Base-by-base conservation (phyloP, 2,329 filamentous ascomycete genomes). In the Fusarium piperis region DNA sequence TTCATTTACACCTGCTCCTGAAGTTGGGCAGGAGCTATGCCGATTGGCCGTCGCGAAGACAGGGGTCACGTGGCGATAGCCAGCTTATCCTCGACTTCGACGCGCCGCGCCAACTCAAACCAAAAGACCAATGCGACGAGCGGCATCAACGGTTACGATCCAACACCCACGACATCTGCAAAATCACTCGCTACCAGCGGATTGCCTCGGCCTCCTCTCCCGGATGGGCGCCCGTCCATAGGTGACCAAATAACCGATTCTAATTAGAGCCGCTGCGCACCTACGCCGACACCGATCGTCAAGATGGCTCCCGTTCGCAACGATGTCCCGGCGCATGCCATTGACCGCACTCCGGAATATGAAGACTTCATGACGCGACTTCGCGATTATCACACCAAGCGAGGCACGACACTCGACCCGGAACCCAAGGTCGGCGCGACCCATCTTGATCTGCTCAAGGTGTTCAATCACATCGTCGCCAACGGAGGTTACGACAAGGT, bases 401-500 rank as follows among this genome's bases (percentile, higher is more conserved):
- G 94, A 82, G 94, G 94, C 61, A 97, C 93, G 9, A 83, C 86
- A 64, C 90, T 97, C 74, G 94, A 97, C 68, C 87, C 91, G 32
- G 92, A 95, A 79, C 94, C 94, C 58, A 94, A 93, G 82, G 90
- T 97, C 75, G 94, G 93, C 67, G 88, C 88, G 73, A 91, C 91
- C 67, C 90, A 92, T 71, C 88, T 97, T 68, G 93, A 97, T 77
- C 86, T 97, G 30, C 85, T 91, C 78, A 92, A 92, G 77, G 88
- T 97, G 32, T 97, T 94, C 85, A 92, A 92, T 70, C 88, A 91
- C 73, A 92, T 97, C 18, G 87, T 93, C 60, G 88, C 88, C 23
- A 90, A 91, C 75, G 94, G 94, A 59, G 94, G 94, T 65, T 97
- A 97, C 80, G 94, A 97, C 82, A 91, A 92, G 79, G 89, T 95